Evolutionary conservation across 1,284 basidiomycete species (phyloP), one percentile per base, ranked within the genome.

Genomic region (Cerioporus squamosus): DNA sequence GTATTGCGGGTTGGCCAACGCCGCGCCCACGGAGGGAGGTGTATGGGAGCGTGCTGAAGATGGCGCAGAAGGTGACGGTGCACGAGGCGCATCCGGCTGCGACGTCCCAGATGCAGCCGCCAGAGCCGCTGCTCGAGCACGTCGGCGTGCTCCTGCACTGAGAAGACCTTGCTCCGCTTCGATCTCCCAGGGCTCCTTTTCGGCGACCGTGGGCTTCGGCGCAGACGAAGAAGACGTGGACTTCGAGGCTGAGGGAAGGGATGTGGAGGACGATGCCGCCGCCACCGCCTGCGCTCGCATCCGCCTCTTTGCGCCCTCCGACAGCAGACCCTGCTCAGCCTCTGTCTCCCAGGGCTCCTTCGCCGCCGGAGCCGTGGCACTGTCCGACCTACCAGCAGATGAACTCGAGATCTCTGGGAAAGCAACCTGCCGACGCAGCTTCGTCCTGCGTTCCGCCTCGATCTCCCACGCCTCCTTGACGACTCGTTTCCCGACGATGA

Each of bases 401-500:
- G 43, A 14, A 8, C 22, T 39, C 18, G 36, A 49, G n/a, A 4
- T 40, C 5, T 23, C 44, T 1, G 50, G 39, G 26, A 59, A 63
- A 9, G 49, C 50, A 7, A 44, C 57, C 0, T 55, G 55, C 3
- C 66, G 62, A 10, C 68, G 64, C 15, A 67, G 56, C 59, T 79
- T 82, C 17, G 76, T 68, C 54, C 81, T 78, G 43, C 78, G 76
- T 64, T 92, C 90, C 10, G 84, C 76, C 68, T 90, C 89, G 18
- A 93, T 66, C 70, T 93, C 90, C 90, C 90, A 92, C 31, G 81
- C 71, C 71, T 93, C 90, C 66, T 84, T 85, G 52, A 89, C 66
- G 20, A 90, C 75, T 64, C 79, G 81, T 73, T 89, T 90, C 9
- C 90, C 90, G 2, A 90, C 77, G n/a, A 84, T 74, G 20, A 92